A percentile compares a stretch with the other conserved stretches of the same genome.
Conservation (phyloP, 1,139 yeast species). For the Saccharomyces hybrid region DNA sequence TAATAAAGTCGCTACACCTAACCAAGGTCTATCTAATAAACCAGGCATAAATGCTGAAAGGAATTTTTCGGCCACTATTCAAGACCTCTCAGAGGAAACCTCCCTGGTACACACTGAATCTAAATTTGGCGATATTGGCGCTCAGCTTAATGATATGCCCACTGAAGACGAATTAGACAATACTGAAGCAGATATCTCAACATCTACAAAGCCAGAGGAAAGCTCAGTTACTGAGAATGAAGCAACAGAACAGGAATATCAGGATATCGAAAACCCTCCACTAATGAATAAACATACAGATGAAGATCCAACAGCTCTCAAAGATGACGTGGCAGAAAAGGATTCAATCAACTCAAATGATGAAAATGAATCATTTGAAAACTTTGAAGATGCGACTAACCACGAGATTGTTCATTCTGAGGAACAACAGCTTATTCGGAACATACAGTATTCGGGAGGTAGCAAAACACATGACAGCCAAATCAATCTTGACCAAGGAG, state of each 20-base stretch:
- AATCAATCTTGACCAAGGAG: background rate
- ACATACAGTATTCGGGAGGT: background rate
- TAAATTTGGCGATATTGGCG: background rate
- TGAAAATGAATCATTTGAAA: background rate
- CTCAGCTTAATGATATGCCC: background rate
- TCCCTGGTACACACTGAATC: background rate
- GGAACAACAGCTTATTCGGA: background rate
- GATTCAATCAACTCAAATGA: background rate
- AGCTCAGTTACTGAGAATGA: background rate
- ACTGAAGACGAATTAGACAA: background rate
- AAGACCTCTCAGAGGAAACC: background rate
- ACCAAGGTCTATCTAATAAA: no score
- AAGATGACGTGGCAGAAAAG: background rate
- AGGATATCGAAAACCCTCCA: background rate
- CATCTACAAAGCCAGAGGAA: background rate
- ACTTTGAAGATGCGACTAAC: background rate
- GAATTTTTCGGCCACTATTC: background rate
- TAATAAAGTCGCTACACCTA: no score
- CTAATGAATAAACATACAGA: background rate
- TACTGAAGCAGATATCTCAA: background rate
- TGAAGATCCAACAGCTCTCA: background rate
- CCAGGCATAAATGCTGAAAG: no score
- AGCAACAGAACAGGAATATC: background rate
- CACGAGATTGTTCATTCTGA: background rate
- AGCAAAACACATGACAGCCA: background rate